Evolutionary conservation across 768 basidiomycete species (phyloP).

Genomic region (Pleurotus cornucopiae): DNA sequence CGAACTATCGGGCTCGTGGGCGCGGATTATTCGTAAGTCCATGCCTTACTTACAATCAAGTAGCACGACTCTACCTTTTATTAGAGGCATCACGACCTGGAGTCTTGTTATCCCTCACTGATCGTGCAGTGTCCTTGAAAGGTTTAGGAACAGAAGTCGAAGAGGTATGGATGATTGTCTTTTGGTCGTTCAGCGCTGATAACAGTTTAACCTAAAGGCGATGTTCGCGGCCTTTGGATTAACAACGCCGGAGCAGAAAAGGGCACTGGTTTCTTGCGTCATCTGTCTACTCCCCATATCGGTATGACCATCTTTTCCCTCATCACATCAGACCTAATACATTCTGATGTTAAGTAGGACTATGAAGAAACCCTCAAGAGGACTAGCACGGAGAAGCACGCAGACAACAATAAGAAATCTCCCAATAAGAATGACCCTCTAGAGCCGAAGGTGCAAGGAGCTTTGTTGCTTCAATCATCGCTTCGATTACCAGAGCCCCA

Average conservation of each 20-base stretch:
- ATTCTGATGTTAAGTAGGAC: constrained; percentile 24
- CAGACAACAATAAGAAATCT: constrained; percentile 12
- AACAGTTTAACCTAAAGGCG: constrained; percentile 37
- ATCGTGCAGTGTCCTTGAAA: constrained; percentile 52
- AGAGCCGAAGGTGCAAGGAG: constrained; percentile 79
- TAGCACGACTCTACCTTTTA: not conserved
- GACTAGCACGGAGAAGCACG: constrained; percentile 8
- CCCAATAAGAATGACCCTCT: constrained; percentile 29
- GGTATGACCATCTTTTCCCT: constrained; percentile 28
- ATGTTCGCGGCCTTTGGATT: constrained; percentile 58
- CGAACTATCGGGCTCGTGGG: constrained; percentile 59
- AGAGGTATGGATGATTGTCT: constrained; percentile 41
- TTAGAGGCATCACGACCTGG: constrained; percentile 73
- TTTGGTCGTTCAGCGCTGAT: not conserved
- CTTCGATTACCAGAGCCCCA: constrained; percentile 64
- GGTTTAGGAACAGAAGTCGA: constrained; percentile 44
- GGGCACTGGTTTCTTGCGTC: constrained; percentile 62
- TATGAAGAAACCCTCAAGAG: constrained; percentile 16
- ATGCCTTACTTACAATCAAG: not conserved
- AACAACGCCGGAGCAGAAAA: constrained; percentile 40
- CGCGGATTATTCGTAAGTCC: constrained; percentile 66
- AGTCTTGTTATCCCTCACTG: constrained; percentile 71
- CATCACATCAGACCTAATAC: constrained; percentile 5
- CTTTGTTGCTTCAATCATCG: constrained; percentile 79
- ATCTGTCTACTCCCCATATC: constrained; percentile 48